Conservation (phyloP, 352 stramenopile genomes). For the Pythium brachiatum region DNA sequence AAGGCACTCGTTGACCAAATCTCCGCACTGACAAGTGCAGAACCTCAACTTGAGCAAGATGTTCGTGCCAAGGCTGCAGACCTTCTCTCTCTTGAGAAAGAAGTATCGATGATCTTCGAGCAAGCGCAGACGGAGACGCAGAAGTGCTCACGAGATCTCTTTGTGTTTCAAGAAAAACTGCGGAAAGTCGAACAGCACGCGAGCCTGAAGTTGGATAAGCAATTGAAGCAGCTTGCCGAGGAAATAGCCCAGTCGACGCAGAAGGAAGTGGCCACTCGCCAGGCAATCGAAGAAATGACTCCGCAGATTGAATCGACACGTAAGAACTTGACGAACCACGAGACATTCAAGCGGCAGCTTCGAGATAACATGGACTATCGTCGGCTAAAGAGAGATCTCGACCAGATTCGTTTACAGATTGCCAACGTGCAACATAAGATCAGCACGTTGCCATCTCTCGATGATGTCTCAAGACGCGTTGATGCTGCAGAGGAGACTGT, state of each 20-base stretch:
- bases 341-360: constrained; percentile 69
- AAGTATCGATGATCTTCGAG: background rate
- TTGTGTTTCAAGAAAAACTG: constrained; percentile 16
- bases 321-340: constrained; percentile 42
- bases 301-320: constrained; percentile 45
- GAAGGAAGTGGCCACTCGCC: constrained; percentile 33
- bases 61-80: constrained; percentile 45
- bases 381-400: constrained; percentile 45
- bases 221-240: constrained; percentile 41
- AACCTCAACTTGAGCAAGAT: constrained; percentile 42
- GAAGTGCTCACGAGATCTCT: constrained; percentile 34
- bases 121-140: constrained; percentile 13
- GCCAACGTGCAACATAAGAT: constrained; percentile 45
- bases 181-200: constrained; percentile 29
- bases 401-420: constrained; percentile 36
- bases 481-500: constrained; percentile 30
- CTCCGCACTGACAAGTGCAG: constrained; percentile 30
- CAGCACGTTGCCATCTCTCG: constrained; percentile 39
- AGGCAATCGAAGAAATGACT: constrained; percentile 42
- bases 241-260: constrained; percentile 45
- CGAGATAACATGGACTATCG: constrained; percentile 79
- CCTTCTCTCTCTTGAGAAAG: constrained; percentile 32
- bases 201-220: constrained; percentile 39
- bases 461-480: constrained; percentile 52
- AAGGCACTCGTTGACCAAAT: constrained; percentile 53